Evolutionary conservation across 495 filamentous ascomycete species (phyloP).

Genomic region (Daldinia bambusicola): DNA sequence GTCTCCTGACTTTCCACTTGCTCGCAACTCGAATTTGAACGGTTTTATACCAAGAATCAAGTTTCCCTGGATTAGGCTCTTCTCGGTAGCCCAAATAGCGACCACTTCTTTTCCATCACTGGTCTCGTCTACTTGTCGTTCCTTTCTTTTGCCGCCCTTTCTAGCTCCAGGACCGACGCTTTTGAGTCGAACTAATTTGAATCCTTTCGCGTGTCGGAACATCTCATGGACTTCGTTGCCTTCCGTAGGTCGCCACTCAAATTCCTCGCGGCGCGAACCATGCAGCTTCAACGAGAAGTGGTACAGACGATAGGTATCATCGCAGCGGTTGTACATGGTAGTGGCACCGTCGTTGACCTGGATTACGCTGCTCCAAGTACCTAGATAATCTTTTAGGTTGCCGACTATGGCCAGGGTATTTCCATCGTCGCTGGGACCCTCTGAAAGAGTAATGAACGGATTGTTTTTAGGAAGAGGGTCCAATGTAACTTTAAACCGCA

Average conservation of each 20-base stretch:
- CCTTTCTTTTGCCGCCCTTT: not conserved
- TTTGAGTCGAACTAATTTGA: not conserved
- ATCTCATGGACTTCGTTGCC: not conserved
- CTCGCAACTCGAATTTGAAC: not conserved
- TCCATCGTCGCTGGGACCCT: not conserved
- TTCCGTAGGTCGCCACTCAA: not conserved
- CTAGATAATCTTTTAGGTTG: not conserved
- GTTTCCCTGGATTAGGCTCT: not conserved
- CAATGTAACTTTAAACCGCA: not conserved
- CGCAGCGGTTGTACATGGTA: not conserved
- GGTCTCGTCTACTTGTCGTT: not conserved
- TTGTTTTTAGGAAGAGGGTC: not conserved
- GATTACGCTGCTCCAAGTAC: not conserved
- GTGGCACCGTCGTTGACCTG: not conserved
- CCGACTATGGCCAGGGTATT: not conserved
- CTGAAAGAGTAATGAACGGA: not conserved
- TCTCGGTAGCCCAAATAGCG: not conserved
- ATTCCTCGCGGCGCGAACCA: not conserved
- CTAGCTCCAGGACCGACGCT: not conserved
- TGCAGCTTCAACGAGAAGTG: not conserved
- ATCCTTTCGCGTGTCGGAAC: not conserved
- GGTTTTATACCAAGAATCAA: not conserved
- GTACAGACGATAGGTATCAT: not conserved
- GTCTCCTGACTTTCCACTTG: not conserved
- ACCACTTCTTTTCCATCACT: not conserved